Evolutionary conservation across 805 yeast genomes (phyloP), one percentile per base, ranked within the genome.

Genomic region (Lipomyces sp.): DNA sequence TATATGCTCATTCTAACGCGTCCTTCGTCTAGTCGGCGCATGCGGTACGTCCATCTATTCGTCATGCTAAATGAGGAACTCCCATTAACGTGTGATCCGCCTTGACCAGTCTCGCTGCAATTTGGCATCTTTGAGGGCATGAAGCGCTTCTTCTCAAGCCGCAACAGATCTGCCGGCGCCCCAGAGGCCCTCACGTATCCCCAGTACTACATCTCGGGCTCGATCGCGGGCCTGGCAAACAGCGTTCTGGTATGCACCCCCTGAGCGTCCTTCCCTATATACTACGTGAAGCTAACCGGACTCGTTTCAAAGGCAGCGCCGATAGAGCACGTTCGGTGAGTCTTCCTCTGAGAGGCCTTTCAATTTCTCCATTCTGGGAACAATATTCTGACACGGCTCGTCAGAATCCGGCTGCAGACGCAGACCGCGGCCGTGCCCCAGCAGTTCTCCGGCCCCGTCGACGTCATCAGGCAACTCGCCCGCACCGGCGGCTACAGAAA

Each of bases 101-200:
- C 22, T 3, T 8, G 31, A 28, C 16, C 39, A 43, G 65, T 93
- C 11, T 86, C 96, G 7, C 86, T 91, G 36, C 98, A 93, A 69
- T 93, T 93, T 65, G 93, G 96, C 40, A 95, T 88, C 33, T 90
- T 90, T 64, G 98, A 93, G 68, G 84, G 77, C 63, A 88, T 91
- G 96, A 93, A 93, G 70, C 76, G 97, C 63, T 71, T 75, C 53
- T 89, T 85, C 64, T 68, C 65, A 39, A 72, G 71, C 44, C 65
- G 65, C 21, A 76, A 77, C 57, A 68, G 67, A 23, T 48, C 59
- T 3, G 61, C 61, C 3, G 70, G 69, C 4, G 63, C 65, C 24
- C 70, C 72, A 11, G 52, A 53, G 2, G 42, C 54, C 10, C 70
- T 89, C 52, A 65, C 79, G 7, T 73, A 80, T 37, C 54, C 70